Evolutionary conservation across 208 protist genomes (phyloP).

Genomic region (Leishmania turanica): DNA sequence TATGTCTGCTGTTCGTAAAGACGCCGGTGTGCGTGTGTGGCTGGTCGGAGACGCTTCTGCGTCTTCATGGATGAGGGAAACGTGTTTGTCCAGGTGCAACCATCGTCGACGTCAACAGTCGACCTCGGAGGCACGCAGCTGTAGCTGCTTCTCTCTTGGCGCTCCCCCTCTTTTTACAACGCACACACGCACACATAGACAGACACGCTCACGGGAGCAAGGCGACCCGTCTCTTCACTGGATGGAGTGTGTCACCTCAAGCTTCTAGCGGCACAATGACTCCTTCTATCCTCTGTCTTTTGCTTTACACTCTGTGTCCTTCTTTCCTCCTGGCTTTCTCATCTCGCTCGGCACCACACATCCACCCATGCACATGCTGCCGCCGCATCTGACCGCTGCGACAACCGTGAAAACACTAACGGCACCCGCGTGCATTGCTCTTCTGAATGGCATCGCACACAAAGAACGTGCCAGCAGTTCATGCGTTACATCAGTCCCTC

Average conservation of each 20-base stretch:
- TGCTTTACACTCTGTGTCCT: background rate
- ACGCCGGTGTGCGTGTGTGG: background rate
- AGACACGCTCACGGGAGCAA: background rate
- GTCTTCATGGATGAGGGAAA: background rate
- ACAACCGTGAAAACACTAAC: background rate
- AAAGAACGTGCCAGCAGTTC: background rate
- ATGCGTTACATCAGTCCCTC: background rate
- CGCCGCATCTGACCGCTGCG: background rate
- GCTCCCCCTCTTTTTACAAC: background rate
- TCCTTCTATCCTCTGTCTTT: background rate
- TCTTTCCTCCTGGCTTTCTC: background rate
- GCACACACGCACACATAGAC: background rate
- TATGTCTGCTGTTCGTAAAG: background rate
- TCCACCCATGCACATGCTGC: constrained; percentile 6
- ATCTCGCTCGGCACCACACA: background rate
- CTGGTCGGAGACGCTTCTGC: background rate
- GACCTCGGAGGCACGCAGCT: no score
- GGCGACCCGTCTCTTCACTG: no score
- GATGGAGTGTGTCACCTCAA: background rate
- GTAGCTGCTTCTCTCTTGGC: constrained; percentile 4
- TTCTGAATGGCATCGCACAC: background rate
- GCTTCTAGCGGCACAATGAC: background rate
- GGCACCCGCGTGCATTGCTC: background rate
- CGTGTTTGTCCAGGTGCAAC: background rate
- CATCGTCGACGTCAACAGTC: background rate